Evolutionary conservation across 345 rosid species (phyloP).

Genomic region (Populus davidiana): DNA sequence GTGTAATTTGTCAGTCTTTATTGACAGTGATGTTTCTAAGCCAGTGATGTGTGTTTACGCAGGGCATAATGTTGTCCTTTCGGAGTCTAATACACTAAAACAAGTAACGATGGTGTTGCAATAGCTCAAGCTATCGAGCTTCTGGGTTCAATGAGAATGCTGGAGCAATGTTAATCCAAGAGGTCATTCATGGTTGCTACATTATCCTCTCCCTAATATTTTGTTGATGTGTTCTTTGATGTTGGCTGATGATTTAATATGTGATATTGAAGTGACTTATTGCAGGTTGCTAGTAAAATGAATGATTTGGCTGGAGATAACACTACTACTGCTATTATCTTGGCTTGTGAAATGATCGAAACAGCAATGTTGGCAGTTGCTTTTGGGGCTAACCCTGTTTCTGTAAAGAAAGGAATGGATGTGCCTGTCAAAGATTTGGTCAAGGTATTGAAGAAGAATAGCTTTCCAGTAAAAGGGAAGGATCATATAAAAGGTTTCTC

Average conservation of each 20-base stretch:
- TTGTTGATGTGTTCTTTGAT: neutral
- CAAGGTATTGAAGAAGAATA: slow-evolving; percentile 42
- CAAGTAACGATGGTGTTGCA: slow-evolving; percentile 83
- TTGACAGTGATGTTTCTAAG: neutral
- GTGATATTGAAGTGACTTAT: slow-evolving; percentile 17
- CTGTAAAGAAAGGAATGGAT: slow-evolving; percentile 65
- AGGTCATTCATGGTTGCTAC: slow-evolving; percentile 74
- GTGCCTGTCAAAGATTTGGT: slow-evolving; percentile 57
- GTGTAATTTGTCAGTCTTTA: neutral
- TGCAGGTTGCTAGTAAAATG: slow-evolving; percentile 79
- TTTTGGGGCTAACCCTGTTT: slow-evolving; percentile 80
- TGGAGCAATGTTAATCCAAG: slow-evolving; percentile 78
- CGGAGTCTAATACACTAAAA: slow-evolving; percentile 53
- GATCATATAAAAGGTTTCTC: slow-evolving; percentile 60
- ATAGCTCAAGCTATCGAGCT: slow-evolving; percentile 72
- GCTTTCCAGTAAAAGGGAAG: slow-evolving; percentile 61
- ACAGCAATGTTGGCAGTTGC: slow-evolving; percentile 65
- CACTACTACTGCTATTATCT: slow-evolving; percentile 75
- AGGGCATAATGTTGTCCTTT: slow-evolving; percentile 80
- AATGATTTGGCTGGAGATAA: slow-evolving; percentile 91
- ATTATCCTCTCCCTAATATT: slow-evolving; percentile 19
- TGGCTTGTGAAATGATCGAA: slow-evolving; percentile 78
- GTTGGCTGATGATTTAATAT: neutral
- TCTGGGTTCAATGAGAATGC: slow-evolving; percentile 66
- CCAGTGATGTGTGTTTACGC: slow-evolving; percentile 22